Evolutionary conservation across 352 stramenopile species (phyloP), one percentile per base, ranked within the genome.

Genomic region (Phytophthora nicotianae): DNA sequence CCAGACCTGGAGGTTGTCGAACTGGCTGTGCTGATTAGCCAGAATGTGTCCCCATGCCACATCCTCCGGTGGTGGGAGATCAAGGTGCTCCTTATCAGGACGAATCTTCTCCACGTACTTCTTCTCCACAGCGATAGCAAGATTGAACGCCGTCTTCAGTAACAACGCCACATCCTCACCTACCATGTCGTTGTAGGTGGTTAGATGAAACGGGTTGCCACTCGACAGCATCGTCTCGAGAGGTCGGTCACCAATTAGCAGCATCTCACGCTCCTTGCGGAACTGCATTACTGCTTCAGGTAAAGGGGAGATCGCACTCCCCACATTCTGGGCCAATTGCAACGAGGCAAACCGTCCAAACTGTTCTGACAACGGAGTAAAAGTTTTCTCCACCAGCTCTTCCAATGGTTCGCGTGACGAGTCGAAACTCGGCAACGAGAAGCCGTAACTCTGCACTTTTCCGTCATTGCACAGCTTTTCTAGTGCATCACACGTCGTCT

Each of bases 1-100:
- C 86, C 86, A 95, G 53, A 93, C 86, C 47, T 92, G 81, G n/a
- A 92, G 62, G 48, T 93, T 93, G 67, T 95, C 80, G 33, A 95
- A 93, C 43, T 90, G 79, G 4, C 57, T 81, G 61, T 93, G 81
- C 70, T 95, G 86, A 64, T 90, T 84, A 5, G 84, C 86, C 11
- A 95, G 58, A 43, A 93, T 92, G 50, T 95, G 82, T 0, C 81
- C 86, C 84, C 84, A 93, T 3, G 85, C 86, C 8, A 95, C 80
- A 13, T 91, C 75, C 33, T 93, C 79, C 0, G 68, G 68, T 6
- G 72, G 42, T 0, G 85, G 79, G 9, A 91, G 53, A 16, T 61
- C 42, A 50, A 81, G 53, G 20, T 80, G 60, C 19, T 74, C 57
- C 46, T 82, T 63, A 16, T 76, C 53, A 5, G 81, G 78, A 16